Percentiles rank a stretch among this genome's conserved stretches.
phyloP scores from a whole-genome alignment of 1,284 basidiomycete genomes.

The Rhodotorula mucilaginosa region DNA sequence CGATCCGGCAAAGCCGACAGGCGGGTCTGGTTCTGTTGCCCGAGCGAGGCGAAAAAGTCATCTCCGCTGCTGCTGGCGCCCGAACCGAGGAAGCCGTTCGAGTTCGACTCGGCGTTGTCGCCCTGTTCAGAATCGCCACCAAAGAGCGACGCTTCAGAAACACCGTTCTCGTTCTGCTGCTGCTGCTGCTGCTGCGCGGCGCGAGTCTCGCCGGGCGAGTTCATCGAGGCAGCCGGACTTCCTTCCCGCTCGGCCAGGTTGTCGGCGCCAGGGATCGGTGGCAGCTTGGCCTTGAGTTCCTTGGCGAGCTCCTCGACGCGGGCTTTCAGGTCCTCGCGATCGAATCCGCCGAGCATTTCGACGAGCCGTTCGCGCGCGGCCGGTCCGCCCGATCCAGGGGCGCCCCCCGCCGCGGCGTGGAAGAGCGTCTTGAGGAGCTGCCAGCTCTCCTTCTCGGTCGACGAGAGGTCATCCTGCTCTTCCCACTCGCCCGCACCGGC shows the following conservation, averaged over 20 bases:
- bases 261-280: constrained; percentile 46
- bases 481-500: constrained; percentile 45
- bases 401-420: constrained; percentile 60
- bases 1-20: constrained; percentile 59
- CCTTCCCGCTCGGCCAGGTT: constrained; percentile 61
- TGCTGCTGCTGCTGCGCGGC: background rate
- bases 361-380: constrained; percentile 70
- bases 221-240: no score
- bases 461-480: background rate
- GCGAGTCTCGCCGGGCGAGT: background rate
- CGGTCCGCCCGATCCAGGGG: constrained; percentile 55
- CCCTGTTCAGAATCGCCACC: constrained; percentile 57
- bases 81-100: constrained; percentile 6
- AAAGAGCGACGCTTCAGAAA: constrained; percentile 45
- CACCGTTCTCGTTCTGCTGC: background rate
- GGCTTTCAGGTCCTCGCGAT: constrained; percentile 76
- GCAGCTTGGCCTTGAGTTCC: constrained; percentile 59
- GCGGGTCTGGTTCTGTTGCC: constrained; percentile 39
- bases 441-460: constrained; percentile 65
- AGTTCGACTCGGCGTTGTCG: constrained; percentile 17
- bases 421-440: constrained; percentile 77
- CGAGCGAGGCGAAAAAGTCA: constrained; percentile 85
- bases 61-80: constrained; percentile 56
- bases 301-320: constrained; percentile 80
- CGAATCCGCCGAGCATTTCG: constrained; percentile 79